Conservation (phyloP, 805 yeast genomes). For the Candida methanosorbosa region DNA sequence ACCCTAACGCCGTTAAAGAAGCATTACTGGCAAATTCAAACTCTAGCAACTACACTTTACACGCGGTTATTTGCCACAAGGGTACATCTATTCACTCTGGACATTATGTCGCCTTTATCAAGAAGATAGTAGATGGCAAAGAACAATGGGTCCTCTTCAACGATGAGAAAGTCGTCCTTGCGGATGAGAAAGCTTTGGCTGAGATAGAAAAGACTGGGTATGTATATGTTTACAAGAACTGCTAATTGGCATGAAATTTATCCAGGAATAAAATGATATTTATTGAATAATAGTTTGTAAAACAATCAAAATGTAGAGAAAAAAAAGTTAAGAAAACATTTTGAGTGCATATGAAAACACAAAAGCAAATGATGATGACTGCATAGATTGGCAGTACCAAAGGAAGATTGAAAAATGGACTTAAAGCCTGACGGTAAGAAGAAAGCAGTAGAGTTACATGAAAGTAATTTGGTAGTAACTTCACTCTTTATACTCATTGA, state of each 20-base stretch:
- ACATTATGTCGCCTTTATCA: slow-evolving; percentile 77
- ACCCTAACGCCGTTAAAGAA: slow-evolving; percentile 3
- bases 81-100: slow-evolving; percentile 89
- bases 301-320: background rate
- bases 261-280: background rate
- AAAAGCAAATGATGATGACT: too few species aligned
- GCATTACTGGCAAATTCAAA: slow-evolving; percentile 4
- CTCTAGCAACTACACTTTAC: slow-evolving; percentile 32
- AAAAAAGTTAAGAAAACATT: background rate
- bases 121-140: slow-evolving; percentile 30
- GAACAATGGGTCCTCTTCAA: slow-evolving; percentile 71
- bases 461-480: background rate
- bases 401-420: too few species aligned
- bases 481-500: slow-evolving; percentile 5
- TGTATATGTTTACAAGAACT: slow-evolving; percentile 31
- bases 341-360: background rate
- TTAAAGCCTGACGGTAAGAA: too few species aligned
- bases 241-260: too few species aligned
- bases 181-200: slow-evolving; percentile 31
- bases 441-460: too few species aligned
- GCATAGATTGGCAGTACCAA: too few species aligned
- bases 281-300: background rate
- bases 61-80: slow-evolving; percentile 77
- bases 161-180: slow-evolving; percentile 77
- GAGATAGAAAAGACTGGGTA: slow-evolving; percentile 42